Conservation (phyloP, 139 green algal species). For the Nannochloris sp. region DNA sequence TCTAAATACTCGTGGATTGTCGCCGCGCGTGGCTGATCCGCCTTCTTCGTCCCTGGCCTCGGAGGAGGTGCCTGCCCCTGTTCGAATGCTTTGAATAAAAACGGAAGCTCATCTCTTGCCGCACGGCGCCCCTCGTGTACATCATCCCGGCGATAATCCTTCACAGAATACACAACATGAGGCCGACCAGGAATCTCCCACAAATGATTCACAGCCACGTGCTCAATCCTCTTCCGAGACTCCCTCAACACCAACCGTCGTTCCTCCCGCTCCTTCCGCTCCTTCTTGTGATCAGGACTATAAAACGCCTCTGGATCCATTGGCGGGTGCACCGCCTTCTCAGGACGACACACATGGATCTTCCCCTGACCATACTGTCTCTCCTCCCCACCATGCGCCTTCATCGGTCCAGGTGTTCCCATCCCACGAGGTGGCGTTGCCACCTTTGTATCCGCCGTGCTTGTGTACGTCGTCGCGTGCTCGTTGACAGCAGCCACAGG, state of each 20-base stretch:
- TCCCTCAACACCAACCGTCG: slow-evolving; percentile 14
- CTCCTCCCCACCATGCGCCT: no score
- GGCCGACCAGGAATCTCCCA: slow-evolving; percentile 31
- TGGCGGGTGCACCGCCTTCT: neutral
- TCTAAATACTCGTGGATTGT: slow-evolving; percentile 95
- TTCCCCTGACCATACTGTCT: no score
- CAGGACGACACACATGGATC: neutral
- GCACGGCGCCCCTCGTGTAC: slow-evolving; percentile 15
- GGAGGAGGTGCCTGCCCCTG: slow-evolving; percentile 60
- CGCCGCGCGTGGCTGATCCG: slow-evolving; percentile 52
- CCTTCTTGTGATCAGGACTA: slow-evolving; percentile 5
- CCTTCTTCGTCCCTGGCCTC: slow-evolving; percentile 41
- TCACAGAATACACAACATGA: slow-evolving; percentile 23
- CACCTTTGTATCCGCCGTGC: no score
- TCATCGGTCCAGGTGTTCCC: no score
- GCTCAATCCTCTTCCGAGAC: slow-evolving; percentile 3
- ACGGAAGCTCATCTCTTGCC: slow-evolving; percentile 60
- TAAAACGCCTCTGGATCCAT: slow-evolving; percentile 14
- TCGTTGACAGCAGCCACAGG: no score
- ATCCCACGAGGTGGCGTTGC: no score
- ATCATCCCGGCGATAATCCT: slow-evolving; percentile 19
- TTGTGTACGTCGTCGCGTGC: no score
- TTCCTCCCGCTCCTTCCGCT: slow-evolving; percentile 18
- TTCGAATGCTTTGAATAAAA: slow-evolving; percentile 89
- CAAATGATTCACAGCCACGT: slow-evolving; percentile 17